A percentile compares a stretch with the other conserved stretches of the same genome.
phyloP scores from a whole-genome alignment of 2,329 filamentous ascomycete genomes.

The Alternaria ventricosa region DNA sequence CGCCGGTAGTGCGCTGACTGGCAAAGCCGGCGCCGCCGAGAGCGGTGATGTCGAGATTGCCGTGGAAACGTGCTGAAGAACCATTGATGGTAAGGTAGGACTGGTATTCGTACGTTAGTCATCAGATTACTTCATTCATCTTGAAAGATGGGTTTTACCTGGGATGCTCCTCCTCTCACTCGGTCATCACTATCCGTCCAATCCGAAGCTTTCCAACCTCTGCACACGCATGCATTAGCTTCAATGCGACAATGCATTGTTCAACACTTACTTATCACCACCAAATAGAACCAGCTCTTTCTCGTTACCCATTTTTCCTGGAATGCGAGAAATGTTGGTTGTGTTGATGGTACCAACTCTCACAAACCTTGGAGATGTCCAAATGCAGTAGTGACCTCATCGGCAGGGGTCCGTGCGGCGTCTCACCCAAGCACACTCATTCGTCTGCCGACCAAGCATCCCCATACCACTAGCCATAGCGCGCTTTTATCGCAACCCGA shows the following conservation, averaged over 20 bases:
- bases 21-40: slow-evolving; percentile 85
- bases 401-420: slow-evolving; percentile 6
- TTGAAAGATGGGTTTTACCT: slow-evolving; percentile 42
- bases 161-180: slow-evolving; percentile 75
- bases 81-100: slow-evolving; percentile 55
- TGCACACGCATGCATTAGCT: slow-evolving; percentile 34
- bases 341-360: background rate
- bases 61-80: slow-evolving; percentile 64
- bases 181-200: slow-evolving; percentile 78
- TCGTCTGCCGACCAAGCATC: background rate
- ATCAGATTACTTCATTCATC: background rate
- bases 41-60: slow-evolving; percentile 73
- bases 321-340: background rate
- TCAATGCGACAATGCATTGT: background rate
- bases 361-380: background rate
- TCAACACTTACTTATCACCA: slow-evolving; percentile 31
- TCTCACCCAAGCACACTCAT: background rate
- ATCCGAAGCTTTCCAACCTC: slow-evolving; percentile 64
- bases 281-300: slow-evolving; percentile 38
- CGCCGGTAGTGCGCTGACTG: slow-evolving; percentile 71
- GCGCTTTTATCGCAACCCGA: background rate
- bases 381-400: slow-evolving; percentile 17
- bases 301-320: slow-evolving; percentile 23
- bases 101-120: slow-evolving; percentile 31
- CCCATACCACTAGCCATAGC: background rate